phyloP scores from a whole-genome alignment of 495 filamentous ascomycete species.

The Xylaria longipes region DNA sequence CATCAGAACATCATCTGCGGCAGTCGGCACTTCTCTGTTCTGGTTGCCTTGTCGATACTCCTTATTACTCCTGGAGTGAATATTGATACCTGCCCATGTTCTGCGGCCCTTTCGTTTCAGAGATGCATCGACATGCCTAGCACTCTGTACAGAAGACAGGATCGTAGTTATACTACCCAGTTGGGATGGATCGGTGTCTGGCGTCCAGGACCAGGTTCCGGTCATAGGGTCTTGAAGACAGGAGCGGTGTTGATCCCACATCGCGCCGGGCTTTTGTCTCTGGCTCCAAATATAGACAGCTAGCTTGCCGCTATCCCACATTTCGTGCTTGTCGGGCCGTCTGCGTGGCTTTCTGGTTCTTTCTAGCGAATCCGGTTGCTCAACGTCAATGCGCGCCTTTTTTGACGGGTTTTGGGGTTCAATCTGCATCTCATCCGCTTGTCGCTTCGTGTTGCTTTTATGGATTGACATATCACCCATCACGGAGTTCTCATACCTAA shows the following conservation, averaged over 20 bases:
- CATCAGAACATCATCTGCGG: neutral
- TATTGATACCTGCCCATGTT: neutral
- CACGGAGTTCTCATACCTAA: constrained; percentile 34
- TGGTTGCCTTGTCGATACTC: neutral
- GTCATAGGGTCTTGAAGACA: constrained; percentile 36
- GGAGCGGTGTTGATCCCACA: constrained; percentile 31
- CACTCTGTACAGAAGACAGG: constrained; percentile 31
- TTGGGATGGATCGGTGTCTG: constrained; percentile 21
- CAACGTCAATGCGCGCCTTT: constrained; percentile 24
- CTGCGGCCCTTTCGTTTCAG: constrained; percentile 21
- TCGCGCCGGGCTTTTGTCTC: constrained; percentile 32
- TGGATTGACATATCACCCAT: constrained; percentile 24
- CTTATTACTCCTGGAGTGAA: neutral
- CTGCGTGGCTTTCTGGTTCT: constrained; percentile 28
- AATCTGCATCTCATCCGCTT: constrained; percentile 26
- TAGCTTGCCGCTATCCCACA: constrained; percentile 36
- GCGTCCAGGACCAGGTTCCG: constrained; percentile 35
- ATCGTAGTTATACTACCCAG: constrained; percentile 25
- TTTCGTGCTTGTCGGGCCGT: constrained; percentile 33
- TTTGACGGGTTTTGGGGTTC: constrained; percentile 24
- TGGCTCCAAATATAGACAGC: constrained; percentile 41
- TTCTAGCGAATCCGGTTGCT: constrained; percentile 11
- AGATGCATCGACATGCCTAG: constrained; percentile 25
- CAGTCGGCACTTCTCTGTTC: neutral
- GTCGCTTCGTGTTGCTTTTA: constrained; percentile 28